phyloP scores from a whole-genome alignment of 208 protist genomes.

The Blechomonas ayalai region DNA sequence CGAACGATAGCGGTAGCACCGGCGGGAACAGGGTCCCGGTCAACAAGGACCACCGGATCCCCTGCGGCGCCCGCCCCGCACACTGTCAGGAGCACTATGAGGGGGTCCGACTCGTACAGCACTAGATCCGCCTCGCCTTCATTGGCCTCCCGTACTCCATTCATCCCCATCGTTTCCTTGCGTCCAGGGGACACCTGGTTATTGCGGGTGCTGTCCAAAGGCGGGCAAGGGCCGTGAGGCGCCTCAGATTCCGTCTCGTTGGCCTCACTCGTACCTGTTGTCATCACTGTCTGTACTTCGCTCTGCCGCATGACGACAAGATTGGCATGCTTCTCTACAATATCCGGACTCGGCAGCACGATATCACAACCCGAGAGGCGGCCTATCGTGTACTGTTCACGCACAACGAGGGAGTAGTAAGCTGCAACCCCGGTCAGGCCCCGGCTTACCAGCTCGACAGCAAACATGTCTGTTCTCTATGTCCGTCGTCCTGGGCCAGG shows the following conservation, averaged over 20 bases:
- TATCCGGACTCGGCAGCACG: conserved; percentile 23
- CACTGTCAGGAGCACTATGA: conserved; percentile 50
- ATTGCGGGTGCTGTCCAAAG: neutral
- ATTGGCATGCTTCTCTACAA: conserved; percentile 39
- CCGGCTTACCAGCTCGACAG: conserved; percentile 43
- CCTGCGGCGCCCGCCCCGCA: conserved; percentile 17
- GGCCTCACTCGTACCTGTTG: conserved; percentile 6
- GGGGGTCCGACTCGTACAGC: conserved; percentile 15
- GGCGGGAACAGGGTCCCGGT: conserved; percentile 15
- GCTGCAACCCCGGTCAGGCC: conserved; percentile 37
- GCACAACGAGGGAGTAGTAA: conserved; percentile 76
- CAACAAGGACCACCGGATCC: conserved; percentile 18
- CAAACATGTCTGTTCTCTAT: too few relatives aligned
- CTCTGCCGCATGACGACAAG: conserved; percentile 51
- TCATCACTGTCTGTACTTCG: conserved; percentile 12
- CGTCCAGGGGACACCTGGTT: neutral
- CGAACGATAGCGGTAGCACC: conserved; percentile 25
- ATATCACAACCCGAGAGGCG: conserved; percentile 21
- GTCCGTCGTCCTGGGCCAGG: too few relatives aligned
- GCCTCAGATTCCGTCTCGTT: conserved; percentile 6
- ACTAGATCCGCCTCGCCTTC: neutral
- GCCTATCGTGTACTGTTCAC: conserved; percentile 66
- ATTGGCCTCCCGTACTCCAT: neutral
- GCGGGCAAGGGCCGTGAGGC: neutral
- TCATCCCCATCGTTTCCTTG: neutral